Base-by-base conservation (phyloP, 2,329 filamentous ascomycete genomes). In the Aspergillus fructus region DNA sequence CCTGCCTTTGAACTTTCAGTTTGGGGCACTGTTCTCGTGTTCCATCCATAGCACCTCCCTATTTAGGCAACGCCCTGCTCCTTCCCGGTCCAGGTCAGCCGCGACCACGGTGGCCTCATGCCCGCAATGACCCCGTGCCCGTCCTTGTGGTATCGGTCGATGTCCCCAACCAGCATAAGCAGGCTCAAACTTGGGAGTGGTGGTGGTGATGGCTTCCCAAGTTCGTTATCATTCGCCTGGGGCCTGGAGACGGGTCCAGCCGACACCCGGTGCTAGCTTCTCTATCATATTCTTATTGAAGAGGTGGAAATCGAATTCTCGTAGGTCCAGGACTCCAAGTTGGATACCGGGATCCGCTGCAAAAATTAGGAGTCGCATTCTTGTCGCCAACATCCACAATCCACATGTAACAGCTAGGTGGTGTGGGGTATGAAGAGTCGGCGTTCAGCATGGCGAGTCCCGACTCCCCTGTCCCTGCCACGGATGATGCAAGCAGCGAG, bases 241-340 rank as follows among this genome's bases (percentile, higher is more conserved):
- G 49, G 6, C 30, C 30, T 19, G n/a, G 19, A 52, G 42, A 19
- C 50, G 50, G 50, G 50, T 53, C 50, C 45, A 23, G 19, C 50
- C 24, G 48, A 21, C 47, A 19, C 47, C 47, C 47, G 30, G 40
- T 49, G 47, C 34, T 24, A 27, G 48, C 48, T 40, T 23, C 19
- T 46, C 13, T n/a, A 21, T 27, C 13, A 9, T 27, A 27, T 11
- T 46, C 9, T 30, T 27, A 37, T 11, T 37, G 34, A 37, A 37
- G 34, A 5, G 34, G 12, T n/a, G 15, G n/a, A 27, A 23, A n/a
- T 46, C 43, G 24, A 27, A 23, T 46, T 23, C 13, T 46, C 43
- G 11, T n/a, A 47, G 45, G 24, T n/a, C 11, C 24, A 12, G 30
- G n/a, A 30, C 19, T 48, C 27, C 27, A 37, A n/a, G 27, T 27